A percentile compares a stretch with the other conserved stretches of the same genome.
Evolutionary conservation across 208 protist genomes (phyloP).

Genomic region (Crithidia brevicula): DNA sequence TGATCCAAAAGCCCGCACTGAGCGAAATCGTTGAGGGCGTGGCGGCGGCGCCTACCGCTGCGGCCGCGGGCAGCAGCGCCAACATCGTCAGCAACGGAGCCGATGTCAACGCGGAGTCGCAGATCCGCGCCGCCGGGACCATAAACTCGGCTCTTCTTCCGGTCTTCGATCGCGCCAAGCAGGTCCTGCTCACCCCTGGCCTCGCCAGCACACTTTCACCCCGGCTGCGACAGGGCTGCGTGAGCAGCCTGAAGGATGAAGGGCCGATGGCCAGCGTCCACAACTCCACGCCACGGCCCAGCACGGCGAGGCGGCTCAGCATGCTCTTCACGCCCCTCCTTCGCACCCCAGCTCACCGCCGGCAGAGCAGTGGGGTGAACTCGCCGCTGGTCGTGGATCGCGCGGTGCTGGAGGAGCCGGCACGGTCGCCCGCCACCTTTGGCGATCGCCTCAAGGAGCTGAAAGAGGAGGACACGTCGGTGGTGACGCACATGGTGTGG

Average conservation of each 20-base stretch:
- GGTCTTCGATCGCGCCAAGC: conserved; percentile 18
- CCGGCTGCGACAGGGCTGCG: neutral
- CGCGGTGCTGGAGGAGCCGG: conserved; percentile 18
- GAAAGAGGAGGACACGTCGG: neutral
- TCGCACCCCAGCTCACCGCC: conserved; percentile 12
- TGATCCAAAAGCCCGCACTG: conserved; percentile 6
- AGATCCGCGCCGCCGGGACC: conserved; percentile 7
- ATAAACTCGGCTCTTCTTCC: neutral
- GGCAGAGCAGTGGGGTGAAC: conserved; percentile 1
- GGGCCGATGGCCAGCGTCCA: neutral
- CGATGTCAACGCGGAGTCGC: conserved; percentile 6
- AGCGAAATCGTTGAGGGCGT: neutral
- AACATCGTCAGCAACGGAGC: neutral
- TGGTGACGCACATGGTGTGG: conserved; percentile 22
- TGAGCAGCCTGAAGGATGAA: neutral
- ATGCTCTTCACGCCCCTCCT: conserved; percentile 6
- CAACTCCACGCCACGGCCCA: neutral
- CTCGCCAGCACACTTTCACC: neutral
- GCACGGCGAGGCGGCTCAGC: neutral
- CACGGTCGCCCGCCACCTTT: conserved; percentile 13
- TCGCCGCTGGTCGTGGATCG: conserved; percentile 19
- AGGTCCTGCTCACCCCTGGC: conserved; percentile 3
- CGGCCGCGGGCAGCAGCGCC: too few relatives aligned
- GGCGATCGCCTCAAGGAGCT: conserved; percentile 4
- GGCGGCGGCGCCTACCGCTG: too few relatives aligned